These are phyloP conservation scores for Uromyces viciae-fabae DNA, from an alignment of 1,284 basidiomycete species.

Conservation along the genomic window DNA sequence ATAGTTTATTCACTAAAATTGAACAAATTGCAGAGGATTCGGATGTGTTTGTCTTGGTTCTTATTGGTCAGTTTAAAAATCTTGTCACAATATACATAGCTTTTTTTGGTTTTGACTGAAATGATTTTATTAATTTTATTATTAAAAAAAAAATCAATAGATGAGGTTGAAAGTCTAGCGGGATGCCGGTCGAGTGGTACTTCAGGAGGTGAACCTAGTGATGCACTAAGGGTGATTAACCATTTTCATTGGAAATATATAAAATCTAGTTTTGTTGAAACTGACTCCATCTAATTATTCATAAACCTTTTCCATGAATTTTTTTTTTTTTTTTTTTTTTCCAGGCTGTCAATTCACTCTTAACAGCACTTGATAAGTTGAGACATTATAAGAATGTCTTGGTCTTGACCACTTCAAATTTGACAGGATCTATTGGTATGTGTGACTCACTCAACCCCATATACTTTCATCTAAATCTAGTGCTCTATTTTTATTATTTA, in stretches of 20 bases:
- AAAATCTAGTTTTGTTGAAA: neutral
- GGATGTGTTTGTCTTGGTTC: conserved; percentile 81
- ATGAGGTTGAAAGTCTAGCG: conserved; percentile 94
- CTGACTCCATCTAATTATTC: neutral
- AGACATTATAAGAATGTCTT: conserved; percentile 87
- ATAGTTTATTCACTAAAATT: conserved; percentile 82
- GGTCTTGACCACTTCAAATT: conserved; percentile 94
- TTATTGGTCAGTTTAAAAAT: conserved; percentile 63
- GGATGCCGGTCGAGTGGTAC: conserved; percentile 89
- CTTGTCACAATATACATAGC: neutral
- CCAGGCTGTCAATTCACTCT: conserved; percentile 84
- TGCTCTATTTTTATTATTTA: neutral
- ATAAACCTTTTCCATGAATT: neutral
- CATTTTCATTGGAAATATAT: no score
- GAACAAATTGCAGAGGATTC: conserved; percentile 83
- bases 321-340: neutral
- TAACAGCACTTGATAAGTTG: conserved; percentile 94
- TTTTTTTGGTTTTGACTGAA: neutral
- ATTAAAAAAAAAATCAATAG: no score
- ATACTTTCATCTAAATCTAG: neutral
- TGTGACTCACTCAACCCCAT: no score
- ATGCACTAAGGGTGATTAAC: conserved; percentile 66
- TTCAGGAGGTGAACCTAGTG: conserved; percentile 87
- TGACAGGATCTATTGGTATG: conserved; percentile 86
- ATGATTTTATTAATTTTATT: no score